These are phyloP conservation scores for Choricystis sp. DNA, from an alignment of 139 green algal species.

Conservation along the genomic window DNA sequence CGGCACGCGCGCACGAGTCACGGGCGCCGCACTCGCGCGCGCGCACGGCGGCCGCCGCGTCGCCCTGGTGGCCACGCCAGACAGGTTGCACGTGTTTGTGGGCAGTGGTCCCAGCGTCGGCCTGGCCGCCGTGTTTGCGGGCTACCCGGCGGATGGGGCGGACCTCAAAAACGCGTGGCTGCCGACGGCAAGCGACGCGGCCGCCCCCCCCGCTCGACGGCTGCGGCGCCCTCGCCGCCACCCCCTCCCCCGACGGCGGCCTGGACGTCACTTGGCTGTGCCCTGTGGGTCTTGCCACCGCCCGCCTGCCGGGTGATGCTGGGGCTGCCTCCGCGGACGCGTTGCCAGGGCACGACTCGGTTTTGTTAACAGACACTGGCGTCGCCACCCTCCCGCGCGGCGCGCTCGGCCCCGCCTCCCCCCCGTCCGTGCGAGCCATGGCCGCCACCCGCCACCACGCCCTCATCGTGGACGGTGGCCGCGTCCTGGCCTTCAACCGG, in stretches of 20 bases:
- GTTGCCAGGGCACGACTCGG: too few relatives aligned
- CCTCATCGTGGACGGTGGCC: not conserved
- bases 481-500: not conserved
- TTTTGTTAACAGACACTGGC: too few relatives aligned
- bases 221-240: not conserved
- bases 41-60: constrained; percentile 1
- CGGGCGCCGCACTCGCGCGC: too few relatives aligned
- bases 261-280: too few relatives aligned
- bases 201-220: not conserved
- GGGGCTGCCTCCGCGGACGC: too few relatives aligned
- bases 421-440: too few relatives aligned
- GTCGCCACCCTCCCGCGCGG: not conserved
- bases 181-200: too few relatives aligned
- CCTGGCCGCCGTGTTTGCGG: not conserved
- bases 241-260: too few relatives aligned
- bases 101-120: not conserved
- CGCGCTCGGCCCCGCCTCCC: too few relatives aligned
- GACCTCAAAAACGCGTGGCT: too few relatives aligned
- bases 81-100: constrained; percentile 28
- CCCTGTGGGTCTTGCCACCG: too few relatives aligned
- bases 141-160: not conserved
- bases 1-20: not conserved
- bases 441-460: not conserved
- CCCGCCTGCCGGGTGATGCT: too few relatives aligned
- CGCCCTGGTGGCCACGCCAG: constrained; percentile 33